Conservation (phyloP, 495 filamentous ascomycete species). For the Penicillium fimorum region DNA sequence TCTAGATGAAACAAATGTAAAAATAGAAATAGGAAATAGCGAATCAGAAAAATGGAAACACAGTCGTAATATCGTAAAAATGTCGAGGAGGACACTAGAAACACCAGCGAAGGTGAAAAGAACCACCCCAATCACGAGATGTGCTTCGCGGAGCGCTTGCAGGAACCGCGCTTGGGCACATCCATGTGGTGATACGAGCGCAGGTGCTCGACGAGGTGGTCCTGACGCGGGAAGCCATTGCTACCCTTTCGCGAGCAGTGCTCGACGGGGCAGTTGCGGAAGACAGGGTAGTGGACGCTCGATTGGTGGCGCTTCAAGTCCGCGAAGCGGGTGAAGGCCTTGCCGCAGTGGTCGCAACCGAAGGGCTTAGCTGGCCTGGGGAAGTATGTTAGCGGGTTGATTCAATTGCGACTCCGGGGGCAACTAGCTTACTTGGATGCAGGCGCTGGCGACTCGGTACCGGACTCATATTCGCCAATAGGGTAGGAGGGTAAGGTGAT, state of each 20-base stretch:
- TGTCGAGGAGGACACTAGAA: neutral
- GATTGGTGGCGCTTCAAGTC: constrained; percentile 56
- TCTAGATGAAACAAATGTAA: neutral
- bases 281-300: constrained; percentile 56
- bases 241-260: constrained; percentile 76
- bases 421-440: constrained; percentile 25
- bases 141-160: constrained; percentile 36
- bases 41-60: neutral
- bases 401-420: neutral
- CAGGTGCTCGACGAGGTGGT: constrained; percentile 87
- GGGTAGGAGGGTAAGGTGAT: constrained; percentile 23
- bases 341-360: constrained; percentile 44
- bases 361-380: constrained; percentile 41
- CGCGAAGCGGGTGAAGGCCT: constrained; percentile 50
- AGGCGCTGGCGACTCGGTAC: constrained; percentile 23
- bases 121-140: constrained; percentile 11
- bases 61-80: constrained; percentile 14
- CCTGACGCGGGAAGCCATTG: constrained; percentile 78
- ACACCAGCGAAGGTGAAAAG: neutral
- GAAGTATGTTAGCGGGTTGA: constrained; percentile 3
- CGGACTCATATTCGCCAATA: constrained; percentile 13
- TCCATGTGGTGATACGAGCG: constrained; percentile 68
- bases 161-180: constrained; percentile 44
- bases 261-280: constrained; percentile 72
- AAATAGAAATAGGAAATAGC: neutral